Percentiles rank a stretch among this genome's conserved stretches.
Evolutionary conservation across 2,329 filamentous ascomycete species (phyloP).

Genomic region (Balansia obtecta): DNA sequence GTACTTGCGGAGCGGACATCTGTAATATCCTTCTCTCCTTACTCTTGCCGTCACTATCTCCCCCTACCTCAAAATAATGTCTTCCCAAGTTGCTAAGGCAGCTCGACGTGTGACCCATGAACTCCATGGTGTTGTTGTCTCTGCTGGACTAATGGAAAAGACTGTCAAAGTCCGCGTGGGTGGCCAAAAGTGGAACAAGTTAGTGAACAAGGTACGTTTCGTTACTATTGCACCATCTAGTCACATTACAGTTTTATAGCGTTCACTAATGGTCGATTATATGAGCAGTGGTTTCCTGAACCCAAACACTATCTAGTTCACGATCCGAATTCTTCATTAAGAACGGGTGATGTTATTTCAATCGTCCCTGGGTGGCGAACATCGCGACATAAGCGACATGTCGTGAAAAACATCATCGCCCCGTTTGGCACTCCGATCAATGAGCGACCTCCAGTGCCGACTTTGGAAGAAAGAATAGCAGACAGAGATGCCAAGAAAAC

Average conservation of each 20-base stretch:
- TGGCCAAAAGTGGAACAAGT: constrained; percentile 57
- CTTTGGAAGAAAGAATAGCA: constrained; percentile 45
- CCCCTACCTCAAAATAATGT: constrained; percentile 19
- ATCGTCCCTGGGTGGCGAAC: constrained; percentile 55
- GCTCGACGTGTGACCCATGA: constrained; percentile 35
- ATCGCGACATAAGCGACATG: constrained; percentile 56
- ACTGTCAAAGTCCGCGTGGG: constrained; percentile 69
- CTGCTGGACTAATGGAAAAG: constrained; percentile 64
- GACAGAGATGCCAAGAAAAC: constrained; percentile 41
- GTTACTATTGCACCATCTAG: not conserved
- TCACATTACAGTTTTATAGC: not conserved
- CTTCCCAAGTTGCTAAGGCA: constrained; percentile 27
- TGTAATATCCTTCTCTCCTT: not conserved
- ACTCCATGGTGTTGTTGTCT: constrained; percentile 59
- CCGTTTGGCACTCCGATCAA: constrained; percentile 51
- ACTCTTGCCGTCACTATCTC: not conserved
- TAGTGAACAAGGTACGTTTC: constrained; percentile 53
- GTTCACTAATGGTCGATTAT: not conserved
- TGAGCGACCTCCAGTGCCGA: constrained; percentile 53
- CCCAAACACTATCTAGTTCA: constrained; percentile 59
- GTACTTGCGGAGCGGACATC: not conserved
- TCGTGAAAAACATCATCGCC: constrained; percentile 63
- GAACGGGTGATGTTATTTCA: constrained; percentile 62
- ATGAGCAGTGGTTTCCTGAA: constrained; percentile 43
- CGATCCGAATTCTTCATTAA: constrained; percentile 63